phyloP scores from a whole-genome alignment of 2,329 filamentous ascomycete species.

The Trichoderma lentiforme region DNA sequence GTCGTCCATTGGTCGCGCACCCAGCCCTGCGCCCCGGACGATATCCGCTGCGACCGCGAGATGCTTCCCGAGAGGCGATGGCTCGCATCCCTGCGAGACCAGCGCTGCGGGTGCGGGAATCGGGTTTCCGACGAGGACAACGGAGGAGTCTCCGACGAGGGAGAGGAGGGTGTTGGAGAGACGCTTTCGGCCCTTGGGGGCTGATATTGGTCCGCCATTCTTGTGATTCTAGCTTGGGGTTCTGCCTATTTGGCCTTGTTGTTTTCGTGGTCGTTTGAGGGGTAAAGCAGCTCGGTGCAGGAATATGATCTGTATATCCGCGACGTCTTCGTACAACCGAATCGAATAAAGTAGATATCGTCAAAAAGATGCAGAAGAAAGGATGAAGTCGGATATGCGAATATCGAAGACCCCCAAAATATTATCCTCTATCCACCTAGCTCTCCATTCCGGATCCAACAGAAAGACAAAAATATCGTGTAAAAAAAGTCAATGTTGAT shows the following conservation, averaged over 20 bases:
- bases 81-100: slow-evolving; percentile 5
- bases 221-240: background rate
- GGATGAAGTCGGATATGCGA: background rate
- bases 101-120: slow-evolving; percentile 19
- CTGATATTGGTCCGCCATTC: background rate
- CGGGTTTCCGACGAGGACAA: slow-evolving; percentile 23
- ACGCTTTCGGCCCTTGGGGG: background rate
- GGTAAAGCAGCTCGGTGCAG: background rate
- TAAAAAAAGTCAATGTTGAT: background rate
- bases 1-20: slow-evolving; percentile 36
- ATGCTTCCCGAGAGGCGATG: slow-evolving; percentile 40
- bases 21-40: slow-evolving; percentile 29
- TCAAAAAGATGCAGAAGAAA: background rate
- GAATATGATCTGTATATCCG: background rate
- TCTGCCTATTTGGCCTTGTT: background rate
- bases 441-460: slow-evolving; percentile 13
- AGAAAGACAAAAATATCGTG: background rate
- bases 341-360: background rate
- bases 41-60: slow-evolving; percentile 11
- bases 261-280: background rate
- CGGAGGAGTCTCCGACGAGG: slow-evolving; percentile 13
- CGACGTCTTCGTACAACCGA: background rate
- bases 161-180: slow-evolving; percentile 2
- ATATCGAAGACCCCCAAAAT: background rate
- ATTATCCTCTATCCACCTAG: background rate